phyloP scores from a whole-genome alignment of 306 rosid species.

The Trichosanthes truncata region DNA sequence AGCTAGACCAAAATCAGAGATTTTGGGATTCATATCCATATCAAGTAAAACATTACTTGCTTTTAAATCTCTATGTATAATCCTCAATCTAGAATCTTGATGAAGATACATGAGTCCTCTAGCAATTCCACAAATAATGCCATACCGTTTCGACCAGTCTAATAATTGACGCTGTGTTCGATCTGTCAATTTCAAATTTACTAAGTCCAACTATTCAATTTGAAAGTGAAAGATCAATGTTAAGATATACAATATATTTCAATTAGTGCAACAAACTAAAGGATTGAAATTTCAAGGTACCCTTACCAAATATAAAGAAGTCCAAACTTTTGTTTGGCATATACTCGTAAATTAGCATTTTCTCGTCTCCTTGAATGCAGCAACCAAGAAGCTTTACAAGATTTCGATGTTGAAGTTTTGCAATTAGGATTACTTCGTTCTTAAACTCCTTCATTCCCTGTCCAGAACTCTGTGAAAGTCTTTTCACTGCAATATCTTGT shows the following conservation, averaged over 20 bases:
- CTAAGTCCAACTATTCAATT: background rate
- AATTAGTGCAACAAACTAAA: background rate
- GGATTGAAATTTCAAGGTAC: background rate
- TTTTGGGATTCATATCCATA: conserved; percentile 17
- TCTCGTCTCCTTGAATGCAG: conserved; percentile 42
- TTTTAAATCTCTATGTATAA: conserved; percentile 24
- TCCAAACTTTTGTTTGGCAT: conserved; percentile 47
- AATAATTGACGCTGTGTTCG: background rate
- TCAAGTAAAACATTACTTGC: conserved; percentile 18
- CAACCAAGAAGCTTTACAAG: conserved; percentile 56
- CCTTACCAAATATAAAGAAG: conserved; percentile 51
- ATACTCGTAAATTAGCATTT: conserved; percentile 17
- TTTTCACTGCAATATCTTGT: conserved; percentile 53
- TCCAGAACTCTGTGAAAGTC: conserved; percentile 37
- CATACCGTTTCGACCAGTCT: conserved; percentile 7
- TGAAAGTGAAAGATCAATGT: background rate
- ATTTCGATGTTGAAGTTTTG: conserved; percentile 64
- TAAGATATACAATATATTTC: background rate
- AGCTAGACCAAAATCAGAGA: conserved; percentile 23
- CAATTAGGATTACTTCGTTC: conserved; percentile 47
- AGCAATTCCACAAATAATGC: conserved; percentile 14
- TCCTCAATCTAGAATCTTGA: conserved; percentile 26
- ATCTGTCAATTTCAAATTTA: conserved; percentile 2
- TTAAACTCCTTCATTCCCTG: conserved; percentile 54
- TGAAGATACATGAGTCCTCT: conserved; percentile 21